Evolutionary conservation across 768 basidiomycete genomes (phyloP).

Genomic region (Pleurotus cornucopiae): DNA sequence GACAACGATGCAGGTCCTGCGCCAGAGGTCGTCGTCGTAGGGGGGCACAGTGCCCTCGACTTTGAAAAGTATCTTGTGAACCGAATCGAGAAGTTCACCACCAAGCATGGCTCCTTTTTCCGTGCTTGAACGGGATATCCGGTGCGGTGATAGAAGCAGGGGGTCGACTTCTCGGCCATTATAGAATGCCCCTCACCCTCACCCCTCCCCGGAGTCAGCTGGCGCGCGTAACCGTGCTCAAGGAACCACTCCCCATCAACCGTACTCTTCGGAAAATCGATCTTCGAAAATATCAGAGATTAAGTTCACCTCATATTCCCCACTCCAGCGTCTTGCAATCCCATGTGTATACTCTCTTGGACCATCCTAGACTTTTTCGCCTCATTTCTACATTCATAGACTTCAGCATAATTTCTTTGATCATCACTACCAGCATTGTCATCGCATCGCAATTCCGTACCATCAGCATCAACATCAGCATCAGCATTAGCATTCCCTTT

Average conservation of each 20-base stretch:
- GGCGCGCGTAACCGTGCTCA: background rate
- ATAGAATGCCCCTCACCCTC: background rate
- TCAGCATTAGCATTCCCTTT: background rate
- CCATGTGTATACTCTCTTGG: background rate
- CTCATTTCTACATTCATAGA: background rate
- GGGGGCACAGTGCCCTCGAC: constrained; percentile 19
- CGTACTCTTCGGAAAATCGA: constrained; percentile 4
- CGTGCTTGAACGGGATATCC: constrained; percentile 7
- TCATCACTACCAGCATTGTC: background rate
- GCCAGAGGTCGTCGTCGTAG: constrained; percentile 21
- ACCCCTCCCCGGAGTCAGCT: background rate
- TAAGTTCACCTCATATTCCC: too few species aligned
- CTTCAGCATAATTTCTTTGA: background rate
- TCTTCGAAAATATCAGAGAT: background rate
- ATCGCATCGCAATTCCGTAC: background rate
- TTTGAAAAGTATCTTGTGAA: constrained; percentile 37
- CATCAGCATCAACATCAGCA: background rate
- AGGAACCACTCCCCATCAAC: background rate
- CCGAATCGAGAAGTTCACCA: constrained; percentile 32
- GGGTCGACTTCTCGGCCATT: constrained; percentile 4
- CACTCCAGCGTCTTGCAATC: background rate
- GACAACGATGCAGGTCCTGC: constrained; percentile 29
- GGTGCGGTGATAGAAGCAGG: background rate
- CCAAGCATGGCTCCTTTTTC: constrained; percentile 17
- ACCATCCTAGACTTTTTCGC: too few species aligned